Conservation (phyloP, 805 yeast species). For the Starmerella tilneyi region DNA sequence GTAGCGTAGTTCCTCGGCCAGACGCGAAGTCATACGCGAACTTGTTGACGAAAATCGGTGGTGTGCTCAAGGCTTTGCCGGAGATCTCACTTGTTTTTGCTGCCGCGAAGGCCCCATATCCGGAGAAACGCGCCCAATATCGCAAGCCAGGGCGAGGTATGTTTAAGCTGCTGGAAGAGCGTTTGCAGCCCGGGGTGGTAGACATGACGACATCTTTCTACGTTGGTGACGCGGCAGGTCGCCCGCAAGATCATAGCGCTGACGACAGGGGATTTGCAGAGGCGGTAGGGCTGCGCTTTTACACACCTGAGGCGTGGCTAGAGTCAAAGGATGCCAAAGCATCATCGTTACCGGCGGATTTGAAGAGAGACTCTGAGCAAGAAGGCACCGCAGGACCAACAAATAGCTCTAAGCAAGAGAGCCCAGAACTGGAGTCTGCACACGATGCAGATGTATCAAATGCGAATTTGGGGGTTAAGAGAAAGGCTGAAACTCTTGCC, state of each 20-base stretch:
- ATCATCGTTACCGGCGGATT: too few relatives aligned
- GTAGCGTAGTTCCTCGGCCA: slow-evolving; percentile 40
- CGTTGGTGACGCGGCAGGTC: slow-evolving; percentile 97
- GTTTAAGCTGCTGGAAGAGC: slow-evolving; percentile 48
- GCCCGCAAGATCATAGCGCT: slow-evolving; percentile 66
- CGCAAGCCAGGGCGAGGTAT: slow-evolving; percentile 68
- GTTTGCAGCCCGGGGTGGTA: slow-evolving; percentile 31
- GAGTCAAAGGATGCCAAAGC: background rate
- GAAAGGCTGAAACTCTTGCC: too few relatives aligned
- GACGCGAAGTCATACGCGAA: slow-evolving; percentile 35
- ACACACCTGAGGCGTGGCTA: slow-evolving; percentile 54
- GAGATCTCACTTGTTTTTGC: slow-evolving; percentile 40
- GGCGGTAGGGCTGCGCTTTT: slow-evolving; percentile 43
- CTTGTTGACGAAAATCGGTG: slow-evolving; percentile 24
- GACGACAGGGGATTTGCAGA: slow-evolving; percentile 65
- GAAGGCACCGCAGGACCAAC: too few relatives aligned
- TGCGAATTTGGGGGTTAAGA: too few relatives aligned
- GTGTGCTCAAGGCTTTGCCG: slow-evolving; percentile 8
- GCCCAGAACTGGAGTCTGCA: too few relatives aligned
- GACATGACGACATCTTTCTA: slow-evolving; percentile 44
- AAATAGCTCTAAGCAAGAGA: too few relatives aligned
- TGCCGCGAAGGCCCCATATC: slow-evolving; percentile 39
- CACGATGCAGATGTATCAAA: too few relatives aligned
- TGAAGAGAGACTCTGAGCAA: too few relatives aligned
- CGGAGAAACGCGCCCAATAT: slow-evolving; percentile 21